A percentile compares a stretch with the other conserved stretches of the same genome.
phyloP scores from a whole-genome alignment of 2,329 filamentous ascomycete genomes.

The Cercospora sp. region DNA sequence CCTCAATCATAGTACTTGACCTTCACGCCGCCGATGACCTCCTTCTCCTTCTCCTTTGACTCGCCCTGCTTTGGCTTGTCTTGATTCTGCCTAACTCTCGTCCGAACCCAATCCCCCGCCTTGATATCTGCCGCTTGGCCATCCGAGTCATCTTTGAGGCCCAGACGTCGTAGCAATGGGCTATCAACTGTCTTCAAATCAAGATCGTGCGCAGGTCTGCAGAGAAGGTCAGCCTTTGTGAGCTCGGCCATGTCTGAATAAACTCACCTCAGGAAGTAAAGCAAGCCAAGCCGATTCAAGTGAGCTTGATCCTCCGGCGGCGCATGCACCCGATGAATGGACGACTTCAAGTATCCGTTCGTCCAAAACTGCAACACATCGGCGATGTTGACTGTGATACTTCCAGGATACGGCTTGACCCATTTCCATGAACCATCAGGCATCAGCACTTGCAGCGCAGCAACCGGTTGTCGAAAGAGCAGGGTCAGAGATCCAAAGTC shows the following conservation, averaged over 20 bases:
- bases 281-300: constrained; percentile 46
- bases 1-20: constrained; percentile 37
- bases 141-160: constrained; percentile 26
- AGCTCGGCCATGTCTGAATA: too few relatives aligned
- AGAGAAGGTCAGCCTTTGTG: neutral
- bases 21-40: constrained; percentile 38
- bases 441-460: constrained; percentile 44
- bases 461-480: constrained; percentile 46
- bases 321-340: constrained; percentile 53
- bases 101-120: constrained; percentile 35
- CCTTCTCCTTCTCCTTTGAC: constrained; percentile 33
- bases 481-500: constrained; percentile 49
- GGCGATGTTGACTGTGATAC: constrained; percentile 46
- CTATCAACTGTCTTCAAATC: constrained; percentile 35
- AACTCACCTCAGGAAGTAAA: constrained; percentile 44
- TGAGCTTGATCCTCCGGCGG: constrained; percentile 53
- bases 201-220: constrained; percentile 33
- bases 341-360: constrained; percentile 50
- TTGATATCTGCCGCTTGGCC: constrained; percentile 30
- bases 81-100: constrained; percentile 34
- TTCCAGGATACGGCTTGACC: constrained; percentile 44
- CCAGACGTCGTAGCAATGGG: constrained; percentile 31
- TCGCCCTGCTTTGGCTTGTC: constrained; percentile 29
- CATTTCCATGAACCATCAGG: constrained; percentile 46
- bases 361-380: constrained; percentile 45